A percentile compares a stretch with the other conserved stretches of the same genome.
Evolutionary conservation across 2,329 filamentous ascomycete species (phyloP).

Genomic region (Lecanicillium sp.): DNA sequence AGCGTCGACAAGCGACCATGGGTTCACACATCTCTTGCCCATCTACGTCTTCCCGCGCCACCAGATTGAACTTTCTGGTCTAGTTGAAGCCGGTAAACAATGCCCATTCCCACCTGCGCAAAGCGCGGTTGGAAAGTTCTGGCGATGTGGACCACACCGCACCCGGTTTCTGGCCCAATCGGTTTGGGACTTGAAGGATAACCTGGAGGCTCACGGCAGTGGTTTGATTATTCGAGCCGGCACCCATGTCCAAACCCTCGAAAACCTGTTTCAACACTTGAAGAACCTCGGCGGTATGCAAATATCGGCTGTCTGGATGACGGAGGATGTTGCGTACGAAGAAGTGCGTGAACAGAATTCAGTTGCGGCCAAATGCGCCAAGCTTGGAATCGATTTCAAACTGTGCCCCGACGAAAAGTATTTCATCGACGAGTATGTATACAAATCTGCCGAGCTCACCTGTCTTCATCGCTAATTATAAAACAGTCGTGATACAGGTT

Average conservation of each 20-base stretch:
- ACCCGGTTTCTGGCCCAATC: constrained; percentile 65
- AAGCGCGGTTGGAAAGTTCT: constrained; percentile 57
- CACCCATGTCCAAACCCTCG: constrained; percentile 47
- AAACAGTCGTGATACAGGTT: constrained; percentile 60
- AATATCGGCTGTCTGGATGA: constrained; percentile 63
- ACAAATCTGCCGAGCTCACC: not conserved
- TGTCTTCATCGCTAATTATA: not conserved
- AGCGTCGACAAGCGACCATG: constrained; percentile 37
- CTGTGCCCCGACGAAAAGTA: constrained; percentile 71
- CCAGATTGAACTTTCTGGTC: constrained; percentile 68
- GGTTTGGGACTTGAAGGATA: constrained; percentile 62
- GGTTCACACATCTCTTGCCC: constrained; percentile 62
- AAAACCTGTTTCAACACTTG: constrained; percentile 45
- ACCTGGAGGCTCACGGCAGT: constrained; percentile 49
- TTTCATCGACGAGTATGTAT: constrained; percentile 67
- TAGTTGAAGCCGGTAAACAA: constrained; percentile 44
- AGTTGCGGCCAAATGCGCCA: constrained; percentile 43
- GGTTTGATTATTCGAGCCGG: constrained; percentile 59
- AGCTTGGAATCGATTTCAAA: constrained; percentile 49
- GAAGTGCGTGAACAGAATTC: constrained; percentile 56
- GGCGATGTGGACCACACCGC: constrained; percentile 65
- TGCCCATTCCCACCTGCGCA: constrained; percentile 63
- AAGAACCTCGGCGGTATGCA: constrained; percentile 27
- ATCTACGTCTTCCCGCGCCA: constrained; percentile 61
- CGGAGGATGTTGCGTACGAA: constrained; percentile 59